Percentiles rank a stretch among this genome's conserved stretches.
Conservation (phyloP, 2,329 filamentous ascomycete genomes). For the Colletotrichum chlorophyti region DNA sequence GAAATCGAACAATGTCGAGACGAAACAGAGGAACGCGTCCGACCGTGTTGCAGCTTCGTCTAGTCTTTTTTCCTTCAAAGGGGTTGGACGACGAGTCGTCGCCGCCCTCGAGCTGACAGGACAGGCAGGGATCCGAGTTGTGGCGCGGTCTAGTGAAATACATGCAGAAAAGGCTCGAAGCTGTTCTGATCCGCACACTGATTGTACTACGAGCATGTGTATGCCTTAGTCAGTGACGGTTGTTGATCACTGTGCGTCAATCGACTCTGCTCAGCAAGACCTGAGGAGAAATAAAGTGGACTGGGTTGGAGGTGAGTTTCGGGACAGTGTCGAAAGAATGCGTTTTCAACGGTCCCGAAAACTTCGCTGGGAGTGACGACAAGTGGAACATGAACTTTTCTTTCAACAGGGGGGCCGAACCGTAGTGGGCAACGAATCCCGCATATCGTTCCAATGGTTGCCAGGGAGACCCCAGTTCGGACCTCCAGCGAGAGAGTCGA, state of each 20-base stretch:
- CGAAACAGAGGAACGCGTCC: slow-evolving; percentile 26
- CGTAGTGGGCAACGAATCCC: slow-evolving; percentile 22
- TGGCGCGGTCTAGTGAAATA: not conserved
- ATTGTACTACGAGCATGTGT: too few relatives aligned
- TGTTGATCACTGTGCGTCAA: not conserved
- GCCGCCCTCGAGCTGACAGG: too few relatives aligned
- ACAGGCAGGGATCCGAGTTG: slow-evolving; percentile 9
- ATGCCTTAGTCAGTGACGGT: too few relatives aligned
- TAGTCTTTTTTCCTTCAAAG: slow-evolving; percentile 1
- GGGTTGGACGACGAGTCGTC: slow-evolving; percentile 9
- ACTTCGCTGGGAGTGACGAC: slow-evolving; percentile 9
- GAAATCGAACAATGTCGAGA: slow-evolving; percentile 18
- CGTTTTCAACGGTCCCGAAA: slow-evolving; percentile 13
- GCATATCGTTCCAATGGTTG: slow-evolving; percentile 13
- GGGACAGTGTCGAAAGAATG: slow-evolving; percentile 6
- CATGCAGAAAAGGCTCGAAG: too few relatives aligned
- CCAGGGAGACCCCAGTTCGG: slow-evolving; percentile 22
- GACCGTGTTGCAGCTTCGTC: slow-evolving; percentile 28
- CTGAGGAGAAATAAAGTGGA: not conserved
- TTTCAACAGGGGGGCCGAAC: slow-evolving; percentile 15
- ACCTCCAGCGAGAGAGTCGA: slow-evolving; percentile 18
- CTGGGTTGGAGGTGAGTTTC: not conserved
- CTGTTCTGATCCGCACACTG: too few relatives aligned
- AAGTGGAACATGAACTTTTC: slow-evolving; percentile 23
- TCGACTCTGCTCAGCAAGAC: not conserved